Conservation (phyloP, 352 stramenopile species). For the Phytophthora colocasiae region DNA sequence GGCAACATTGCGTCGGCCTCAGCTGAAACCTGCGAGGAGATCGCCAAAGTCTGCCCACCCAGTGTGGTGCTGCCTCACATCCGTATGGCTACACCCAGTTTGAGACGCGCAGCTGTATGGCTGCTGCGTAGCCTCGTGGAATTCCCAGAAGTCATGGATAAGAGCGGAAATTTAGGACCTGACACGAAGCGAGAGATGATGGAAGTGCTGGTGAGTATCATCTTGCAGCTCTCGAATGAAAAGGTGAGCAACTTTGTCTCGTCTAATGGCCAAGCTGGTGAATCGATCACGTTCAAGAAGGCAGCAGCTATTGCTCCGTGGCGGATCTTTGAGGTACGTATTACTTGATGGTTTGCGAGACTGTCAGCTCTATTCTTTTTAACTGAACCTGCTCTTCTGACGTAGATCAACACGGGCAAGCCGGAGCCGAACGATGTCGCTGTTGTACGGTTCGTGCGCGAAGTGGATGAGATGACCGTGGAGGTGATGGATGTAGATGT, state of each 20-base stretch:
- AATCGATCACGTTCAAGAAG: conserved; percentile 65
- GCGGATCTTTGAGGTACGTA: conserved; percentile 82
- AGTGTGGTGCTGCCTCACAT: conserved; percentile 81
- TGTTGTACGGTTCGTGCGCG: conserved; percentile 82
- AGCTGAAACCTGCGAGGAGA: conserved; percentile 73
- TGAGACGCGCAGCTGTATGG: conserved; percentile 84
- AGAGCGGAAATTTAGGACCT: conserved; percentile 42
- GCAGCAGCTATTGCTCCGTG: conserved; percentile 70
- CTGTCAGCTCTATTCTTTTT: conserved; percentile 14
- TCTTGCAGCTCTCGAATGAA: conserved; percentile 80
- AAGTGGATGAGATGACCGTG: conserved; percentile 75
- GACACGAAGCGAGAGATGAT: conserved; percentile 80
- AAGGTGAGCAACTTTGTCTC: conserved; percentile 72
- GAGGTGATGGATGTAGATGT: conserved; percentile 90
- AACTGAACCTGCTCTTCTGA: conserved; percentile 13
- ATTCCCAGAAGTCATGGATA: conserved; percentile 79
- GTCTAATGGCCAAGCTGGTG: conserved; percentile 52
- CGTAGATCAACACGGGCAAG: conserved; percentile 77
- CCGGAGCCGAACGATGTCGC: conserved; percentile 85
- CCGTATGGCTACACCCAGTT: conserved; percentile 78
- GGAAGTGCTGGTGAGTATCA: conserved; percentile 75
- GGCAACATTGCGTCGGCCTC: conserved; percentile 88
- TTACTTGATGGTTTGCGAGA: conserved; percentile 9
- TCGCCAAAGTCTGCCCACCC: conserved; percentile 75
- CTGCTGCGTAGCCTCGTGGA: conserved; percentile 87